phyloP scores from a whole-genome alignment of 1,284 basidiomycete genomes.

The Sporisorium reilianum region DNA sequence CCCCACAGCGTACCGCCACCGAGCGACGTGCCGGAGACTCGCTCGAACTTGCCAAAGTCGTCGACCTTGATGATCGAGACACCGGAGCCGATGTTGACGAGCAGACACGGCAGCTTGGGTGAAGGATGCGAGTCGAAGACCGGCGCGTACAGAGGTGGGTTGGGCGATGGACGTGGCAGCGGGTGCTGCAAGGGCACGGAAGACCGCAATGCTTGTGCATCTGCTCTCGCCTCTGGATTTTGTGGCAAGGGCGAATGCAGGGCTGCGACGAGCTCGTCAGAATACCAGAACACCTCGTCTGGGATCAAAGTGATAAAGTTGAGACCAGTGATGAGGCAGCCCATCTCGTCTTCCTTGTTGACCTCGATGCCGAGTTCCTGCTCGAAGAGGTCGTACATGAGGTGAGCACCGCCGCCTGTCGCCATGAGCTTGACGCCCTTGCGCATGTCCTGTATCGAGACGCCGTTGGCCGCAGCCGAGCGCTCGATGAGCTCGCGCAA shows the following conservation, averaged over 20 bases:
- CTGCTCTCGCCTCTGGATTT: conserved; percentile 43
- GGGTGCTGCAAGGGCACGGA: conserved; percentile 64
- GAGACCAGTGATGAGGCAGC: conserved; percentile 94
- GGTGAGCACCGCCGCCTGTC: conserved; percentile 96
- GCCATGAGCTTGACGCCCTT: conserved; percentile 95
- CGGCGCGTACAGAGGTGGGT: conserved; percentile 89
- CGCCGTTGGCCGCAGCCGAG: conserved; percentile 87
- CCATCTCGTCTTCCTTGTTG: conserved; percentile 95
- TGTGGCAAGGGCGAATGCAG: conserved; percentile 53
- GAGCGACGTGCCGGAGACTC: conserved; percentile 94
- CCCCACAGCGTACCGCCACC: conserved; percentile 99
- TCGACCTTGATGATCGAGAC: conserved; percentile 98
- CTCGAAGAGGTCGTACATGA: conserved; percentile 87
- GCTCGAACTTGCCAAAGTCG: conserved; percentile 92
- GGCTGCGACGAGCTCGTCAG: conserved; percentile 85
- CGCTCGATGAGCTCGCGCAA: conserved; percentile 87
- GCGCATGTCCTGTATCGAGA: conserved; percentile 90
- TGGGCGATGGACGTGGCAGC: conserved; percentile 88
- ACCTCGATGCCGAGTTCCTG: conserved; percentile 84
- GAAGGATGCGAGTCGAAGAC: conserved; percentile 81
- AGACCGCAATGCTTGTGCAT: conserved; percentile 50
- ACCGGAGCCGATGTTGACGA: conserved; percentile 98
- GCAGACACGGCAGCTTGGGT: conserved; percentile 88
- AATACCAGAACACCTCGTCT: conserved; percentile 98
- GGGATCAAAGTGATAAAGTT: conserved; percentile 97